These are phyloP conservation scores for Misopates orontium DNA, from an alignment of 257 asterid genomes.

Conservation along the genomic window DNA sequence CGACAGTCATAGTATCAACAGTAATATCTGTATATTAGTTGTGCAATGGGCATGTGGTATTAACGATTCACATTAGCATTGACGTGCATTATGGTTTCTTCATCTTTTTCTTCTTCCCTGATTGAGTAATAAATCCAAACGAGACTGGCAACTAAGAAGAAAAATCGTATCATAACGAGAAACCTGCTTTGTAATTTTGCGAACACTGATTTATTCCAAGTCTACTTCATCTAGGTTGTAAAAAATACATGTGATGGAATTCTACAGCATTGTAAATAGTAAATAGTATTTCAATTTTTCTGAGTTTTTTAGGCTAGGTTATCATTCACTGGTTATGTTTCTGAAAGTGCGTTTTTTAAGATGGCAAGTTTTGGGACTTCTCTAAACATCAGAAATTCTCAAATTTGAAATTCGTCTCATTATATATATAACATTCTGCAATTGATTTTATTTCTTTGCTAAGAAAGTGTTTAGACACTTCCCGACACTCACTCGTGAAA, in stretches of 20 bases:
- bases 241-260: too few species aligned
- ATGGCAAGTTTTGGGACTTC: not conserved
- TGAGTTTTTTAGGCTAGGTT: not conserved
- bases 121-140: slow-evolving; percentile 12
- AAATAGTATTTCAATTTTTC: too few species aligned
- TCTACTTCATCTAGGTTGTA: slow-evolving; percentile 48
- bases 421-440: not conserved
- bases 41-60: not conserved
- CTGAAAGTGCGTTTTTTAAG: too few species aligned
- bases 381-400: too few species aligned
- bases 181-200: slow-evolving; percentile 10
- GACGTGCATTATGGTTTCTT: slow-evolving; percentile 5
- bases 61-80: slow-evolving; percentile 8
- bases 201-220: slow-evolving; percentile 23
- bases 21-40: not conserved
- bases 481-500: too few species aligned
- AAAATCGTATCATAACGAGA: not conserved
- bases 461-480: not conserved
- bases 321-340: not conserved
- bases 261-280: not conserved
- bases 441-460: not conserved
- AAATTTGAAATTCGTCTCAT: not conserved
- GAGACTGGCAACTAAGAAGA: slow-evolving; percentile 2
- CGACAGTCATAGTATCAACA: slow-evolving; percentile 2
- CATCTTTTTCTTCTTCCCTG: slow-evolving; percentile 13